Conservation (phyloP, 2,329 filamentous ascomycete species). For the Xylaria digitata region DNA sequence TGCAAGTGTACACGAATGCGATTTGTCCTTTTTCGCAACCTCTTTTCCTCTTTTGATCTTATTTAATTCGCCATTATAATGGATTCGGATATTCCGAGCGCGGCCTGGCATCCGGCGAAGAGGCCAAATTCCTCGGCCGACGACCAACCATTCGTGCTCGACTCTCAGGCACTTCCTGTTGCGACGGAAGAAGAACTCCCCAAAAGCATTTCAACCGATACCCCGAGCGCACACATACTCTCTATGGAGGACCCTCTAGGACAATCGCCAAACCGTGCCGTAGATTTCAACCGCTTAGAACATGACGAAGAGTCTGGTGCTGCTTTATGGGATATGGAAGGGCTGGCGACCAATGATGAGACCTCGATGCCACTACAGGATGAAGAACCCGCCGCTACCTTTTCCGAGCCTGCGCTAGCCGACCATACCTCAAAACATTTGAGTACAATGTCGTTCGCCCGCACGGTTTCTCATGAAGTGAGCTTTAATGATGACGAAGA, state of each 20-base stretch:
- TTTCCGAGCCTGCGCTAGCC: constrained; percentile 26
- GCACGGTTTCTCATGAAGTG: constrained; percentile 72
- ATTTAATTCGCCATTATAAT: constrained; percentile 53
- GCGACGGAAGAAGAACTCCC: constrained; percentile 14
- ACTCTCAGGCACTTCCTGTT: constrained; percentile 19
- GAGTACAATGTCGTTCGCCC: constrained; percentile 71
- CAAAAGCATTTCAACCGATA: constrained; percentile 19
- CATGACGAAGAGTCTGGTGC: constrained; percentile 44
- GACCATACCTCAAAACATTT: constrained; percentile 62
- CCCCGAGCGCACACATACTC: constrained; percentile 34
- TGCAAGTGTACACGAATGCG: constrained; percentile 34
- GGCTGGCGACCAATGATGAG: constrained; percentile 2
- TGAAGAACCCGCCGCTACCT: constrained; percentile 9
- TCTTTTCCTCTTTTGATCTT: constrained; percentile 43
- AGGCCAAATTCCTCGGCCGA: constrained; percentile 57
- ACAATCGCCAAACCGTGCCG: constrained; percentile 36
- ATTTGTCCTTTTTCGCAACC: constrained; percentile 39
- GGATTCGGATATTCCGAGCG: constrained; percentile 56
- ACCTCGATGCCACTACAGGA: constrained; percentile 5
- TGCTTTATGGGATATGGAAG: constrained; percentile 44
- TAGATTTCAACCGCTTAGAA: constrained; percentile 44
- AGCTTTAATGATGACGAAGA: constrained; percentile 70
- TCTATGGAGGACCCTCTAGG: constrained; percentile 34
- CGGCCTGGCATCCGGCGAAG: constrained; percentile 64
- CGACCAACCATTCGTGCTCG: constrained; percentile 35